A percentile compares a stretch with the other conserved stretches of the same genome.
Conservation (phyloP, 2,329 filamentous ascomycete genomes). For the Beauveria bassiana region DNA sequence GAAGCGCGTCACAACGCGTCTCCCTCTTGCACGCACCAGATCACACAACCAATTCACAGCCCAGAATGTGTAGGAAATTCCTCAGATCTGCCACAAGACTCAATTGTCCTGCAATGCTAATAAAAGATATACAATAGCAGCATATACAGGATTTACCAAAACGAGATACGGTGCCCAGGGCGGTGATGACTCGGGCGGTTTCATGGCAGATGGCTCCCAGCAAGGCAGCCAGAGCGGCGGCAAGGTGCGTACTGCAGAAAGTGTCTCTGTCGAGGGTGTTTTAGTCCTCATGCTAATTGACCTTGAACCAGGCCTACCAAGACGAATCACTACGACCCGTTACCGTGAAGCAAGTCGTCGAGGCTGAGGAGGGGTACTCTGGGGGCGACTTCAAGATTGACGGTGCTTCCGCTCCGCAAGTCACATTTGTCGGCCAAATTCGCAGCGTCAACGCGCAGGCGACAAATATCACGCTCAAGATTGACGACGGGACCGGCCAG, state of each 20-base stretch:
- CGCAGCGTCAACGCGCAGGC: slow-evolving; percentile 77
- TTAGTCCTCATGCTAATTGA: background rate
- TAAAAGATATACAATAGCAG: slow-evolving; percentile 25
- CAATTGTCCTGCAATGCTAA: background rate
- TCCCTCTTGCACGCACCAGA: slow-evolving; percentile 15
- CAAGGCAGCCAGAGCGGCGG: slow-evolving; percentile 45
- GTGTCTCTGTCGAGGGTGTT: background rate
- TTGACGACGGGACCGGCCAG: slow-evolving; percentile 90
- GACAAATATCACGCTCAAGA: slow-evolving; percentile 84
- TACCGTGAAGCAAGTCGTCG: slow-evolving; percentile 89
- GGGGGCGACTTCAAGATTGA: slow-evolving; percentile 77
- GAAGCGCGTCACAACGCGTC: slow-evolving; percentile 27
- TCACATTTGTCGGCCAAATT: slow-evolving; percentile 83
- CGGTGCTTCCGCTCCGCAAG: slow-evolving; percentile 60
- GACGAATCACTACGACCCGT: slow-evolving; percentile 88
- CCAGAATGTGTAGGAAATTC: slow-evolving; percentile 27
- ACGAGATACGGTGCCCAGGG: slow-evolving; percentile 44
- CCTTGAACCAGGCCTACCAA: slow-evolving; percentile 45
- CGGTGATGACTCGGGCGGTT: slow-evolving; percentile 55
- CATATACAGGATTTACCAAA: slow-evolving; percentile 42
- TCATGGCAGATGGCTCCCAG: slow-evolving; percentile 53
- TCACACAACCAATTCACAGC: slow-evolving; percentile 14
- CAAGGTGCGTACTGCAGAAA: slow-evolving; percentile 30
- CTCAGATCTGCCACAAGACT: background rate
- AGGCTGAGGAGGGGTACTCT: slow-evolving; percentile 68